Evolutionary conservation across 208 protist genomes (phyloP).

Genomic region (Eutreptiella sp.): DNA sequence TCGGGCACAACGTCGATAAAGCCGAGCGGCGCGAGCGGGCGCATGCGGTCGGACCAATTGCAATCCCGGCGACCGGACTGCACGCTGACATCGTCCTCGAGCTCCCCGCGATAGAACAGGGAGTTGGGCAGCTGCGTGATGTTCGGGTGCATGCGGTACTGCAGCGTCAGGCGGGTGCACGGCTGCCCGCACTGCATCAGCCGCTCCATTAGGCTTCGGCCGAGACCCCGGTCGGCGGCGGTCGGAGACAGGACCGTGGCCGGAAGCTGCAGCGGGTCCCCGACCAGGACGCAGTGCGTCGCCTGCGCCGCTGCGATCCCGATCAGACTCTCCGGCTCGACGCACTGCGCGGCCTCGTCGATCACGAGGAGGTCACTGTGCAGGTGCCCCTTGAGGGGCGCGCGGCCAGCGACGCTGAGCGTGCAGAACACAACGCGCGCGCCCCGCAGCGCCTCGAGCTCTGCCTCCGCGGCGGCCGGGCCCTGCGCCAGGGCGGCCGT

Average conservation of each 20-base stretch:
- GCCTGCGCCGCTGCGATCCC: slow-evolving; percentile 53
- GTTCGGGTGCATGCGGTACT: slow-evolving; percentile 81
- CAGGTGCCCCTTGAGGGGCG: background rate
- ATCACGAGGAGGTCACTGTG: slow-evolving; percentile 44
- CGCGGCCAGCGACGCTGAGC: slow-evolving; percentile 32
- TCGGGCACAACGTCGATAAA: no score
- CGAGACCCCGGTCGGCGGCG: slow-evolving; percentile 50
- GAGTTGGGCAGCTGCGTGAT: slow-evolving; percentile 70
- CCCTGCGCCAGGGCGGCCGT: no score
- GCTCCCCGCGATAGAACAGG: slow-evolving; percentile 68
- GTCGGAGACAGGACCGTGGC: slow-evolving; percentile 34
- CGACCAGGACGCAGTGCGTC: slow-evolving; percentile 40
- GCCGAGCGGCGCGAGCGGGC: no score
- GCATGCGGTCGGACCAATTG: no score
- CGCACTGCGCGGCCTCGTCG: slow-evolving; percentile 51
- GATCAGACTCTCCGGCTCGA: slow-evolving; percentile 49
- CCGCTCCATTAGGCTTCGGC: slow-evolving; percentile 60
- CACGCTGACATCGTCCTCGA: no score
- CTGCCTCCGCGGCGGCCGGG: no score
- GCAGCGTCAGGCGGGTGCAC: slow-evolving; percentile 59
- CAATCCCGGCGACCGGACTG: no score
- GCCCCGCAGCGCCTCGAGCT: slow-evolving; percentile 39
- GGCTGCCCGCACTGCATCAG: slow-evolving; percentile 51
- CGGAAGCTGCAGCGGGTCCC: slow-evolving; percentile 35
- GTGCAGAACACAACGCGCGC: slow-evolving; percentile 46